Base-by-base conservation (phyloP, 495 filamentous ascomycete genomes). In the Trichocladium antarcticum region DNA sequence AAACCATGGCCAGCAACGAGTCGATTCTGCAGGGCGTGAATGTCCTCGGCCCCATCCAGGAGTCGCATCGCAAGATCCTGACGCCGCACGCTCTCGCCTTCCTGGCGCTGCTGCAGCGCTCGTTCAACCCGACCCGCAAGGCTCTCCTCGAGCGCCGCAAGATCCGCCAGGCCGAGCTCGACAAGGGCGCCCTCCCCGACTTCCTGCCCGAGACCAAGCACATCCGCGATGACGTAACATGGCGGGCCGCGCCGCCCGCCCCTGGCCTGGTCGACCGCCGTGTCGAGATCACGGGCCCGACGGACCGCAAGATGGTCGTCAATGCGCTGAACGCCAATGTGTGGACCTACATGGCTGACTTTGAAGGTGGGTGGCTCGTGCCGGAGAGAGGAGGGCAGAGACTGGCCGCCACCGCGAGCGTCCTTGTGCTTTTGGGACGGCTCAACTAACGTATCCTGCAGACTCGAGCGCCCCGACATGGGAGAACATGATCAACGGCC, bases 261-360 rank as follows among this genome's bases (percentile, higher is more conserved):
- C 90, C 92, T 0, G 92, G 92, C 37, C 74, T 99, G 34, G 82
- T 96, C 31, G 93, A 99, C 71, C 80, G 92, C 50, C 77, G 92
- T 53, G 89, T 95, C n/a, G 92, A 99, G 76, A 99, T 99, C 68
- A 99, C 92, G 12, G 92, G 92, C 1, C 92, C 92, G 0, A 97
- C 92, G 3, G 92, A 97, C 69, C 78, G 93, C 51, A 99, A 97
- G 79, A 99, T 99, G 92, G 88, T 99, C 34, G 87, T 99, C 47
- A 99, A 99, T 68, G 92, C 92, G 6, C 60, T 99, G 65, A 99
- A 99, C 68, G 83, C 90, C 32, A 79, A 97, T 62, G 93, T 97
- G 16, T 99, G 87, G 87, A 97, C 92, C 24, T 99, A 99, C 65
- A 99, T 99, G 92, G 93, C 92, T 22, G 92, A 99, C 72, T 92